phyloP scores from a whole-genome alignment of 2,329 filamentous ascomycete genomes.

The Westerdykella sp. region DNA sequence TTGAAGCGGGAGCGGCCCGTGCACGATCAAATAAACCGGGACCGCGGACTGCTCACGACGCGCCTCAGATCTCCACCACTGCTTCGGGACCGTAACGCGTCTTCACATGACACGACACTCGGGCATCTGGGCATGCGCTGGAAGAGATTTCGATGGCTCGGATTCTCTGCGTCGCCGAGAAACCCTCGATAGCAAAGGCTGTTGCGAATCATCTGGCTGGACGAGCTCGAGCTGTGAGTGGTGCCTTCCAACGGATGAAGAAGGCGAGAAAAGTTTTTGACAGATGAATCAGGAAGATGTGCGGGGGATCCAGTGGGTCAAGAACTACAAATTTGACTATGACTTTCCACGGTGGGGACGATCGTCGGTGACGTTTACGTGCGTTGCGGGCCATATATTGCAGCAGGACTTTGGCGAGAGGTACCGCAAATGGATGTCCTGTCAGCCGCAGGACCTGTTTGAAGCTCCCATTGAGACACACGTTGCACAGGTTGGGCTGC shows the following conservation, averaged over 20 bases:
- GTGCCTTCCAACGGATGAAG: slow-evolving; percentile 1
- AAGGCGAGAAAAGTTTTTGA: background rate
- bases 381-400: slow-evolving; percentile 82
- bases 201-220: slow-evolving; percentile 86
- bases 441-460: slow-evolving; percentile 73
- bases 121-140: background rate
- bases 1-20: no score
- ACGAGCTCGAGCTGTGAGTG: slow-evolving; percentile 60
- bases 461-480: slow-evolving; percentile 66
- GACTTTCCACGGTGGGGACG: slow-evolving; percentile 79
- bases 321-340: slow-evolving; percentile 91
- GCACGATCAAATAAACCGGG: no score
- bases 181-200: slow-evolving; percentile 92
- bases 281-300: slow-evolving; percentile 55
- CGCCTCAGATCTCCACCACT: slow-evolving; percentile 8
- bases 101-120: slow-evolving; percentile 28
- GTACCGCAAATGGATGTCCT: slow-evolving; percentile 74
- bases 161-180: slow-evolving; percentile 73
- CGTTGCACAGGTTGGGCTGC: slow-evolving; percentile 55
- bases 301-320: slow-evolving; percentile 66
- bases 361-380: slow-evolving; percentile 88
- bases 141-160: slow-evolving; percentile 36
- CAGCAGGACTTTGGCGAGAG: slow-evolving; percentile 67
- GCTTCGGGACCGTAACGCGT: slow-evolving; percentile 19
- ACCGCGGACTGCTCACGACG: slow-evolving; percentile 5